Base-by-base conservation (phyloP, 805 yeast genomes). In the Sungouiella thailandica region DNA sequence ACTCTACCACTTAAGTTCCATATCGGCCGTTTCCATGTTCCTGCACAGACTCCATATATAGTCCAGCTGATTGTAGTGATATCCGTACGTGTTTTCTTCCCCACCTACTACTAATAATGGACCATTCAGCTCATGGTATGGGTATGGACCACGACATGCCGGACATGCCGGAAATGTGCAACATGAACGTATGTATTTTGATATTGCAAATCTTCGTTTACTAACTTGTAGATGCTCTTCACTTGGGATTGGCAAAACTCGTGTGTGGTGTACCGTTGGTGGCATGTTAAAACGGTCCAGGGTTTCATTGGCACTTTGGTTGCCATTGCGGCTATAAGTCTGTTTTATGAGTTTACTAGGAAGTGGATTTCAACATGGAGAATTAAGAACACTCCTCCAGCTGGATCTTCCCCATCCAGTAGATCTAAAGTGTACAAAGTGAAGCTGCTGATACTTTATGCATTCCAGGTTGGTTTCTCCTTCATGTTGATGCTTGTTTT, bases 171-270 rank as follows among this genome's bases (percentile, higher is more conserved):
- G 61, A 56, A 23, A 62, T 55, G 59, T 76, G 81, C 44, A 66
- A 72, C n/a, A 76, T 73, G 80, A 70, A 72, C 52, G 69, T 62
- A 55, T 24, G 69, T 59, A 17, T n/a, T n/a, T n/a, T n/a, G n/a
- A n/a, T n/a, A n/a, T n/a, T n/a, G n/a, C n/a, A n/a, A n/a, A n/a
- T 14, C n/a, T 4, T 15, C 11, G n/a, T 23, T 29, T 22, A 38
- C 30, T 32, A 26, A 36, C 14, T n/a, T 25, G 10, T 23, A 66
- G 40, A 85, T 83, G 93, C 47, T 81, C 6, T 81, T 85, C 53
- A 83, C 88, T 5, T 85, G 93, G 89, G 76, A 78, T 41, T 80
- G 83, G 60, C 61, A 72, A 32, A 74, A 84, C 52, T 68, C 83
- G 5, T 85, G 95, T 53, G 74, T 85, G 7, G 71, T 85, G 7